Base-by-base conservation (phyloP, 2,329 filamentous ascomycete genomes). In the Neofusicoccum kwambonambiense region DNA sequence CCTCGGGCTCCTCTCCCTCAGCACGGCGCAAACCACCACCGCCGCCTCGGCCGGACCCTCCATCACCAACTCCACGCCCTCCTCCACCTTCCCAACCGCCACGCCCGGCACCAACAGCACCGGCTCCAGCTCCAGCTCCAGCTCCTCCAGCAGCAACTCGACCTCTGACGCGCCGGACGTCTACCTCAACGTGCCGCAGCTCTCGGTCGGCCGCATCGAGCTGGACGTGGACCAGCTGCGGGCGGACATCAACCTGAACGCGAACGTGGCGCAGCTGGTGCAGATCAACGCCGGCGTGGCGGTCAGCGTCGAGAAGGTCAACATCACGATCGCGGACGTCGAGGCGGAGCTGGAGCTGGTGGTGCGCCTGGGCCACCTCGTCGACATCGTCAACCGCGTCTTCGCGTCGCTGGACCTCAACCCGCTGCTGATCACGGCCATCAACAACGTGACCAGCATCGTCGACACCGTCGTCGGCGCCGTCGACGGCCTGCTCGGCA, bases 321-420 rank as follows among this genome's bases (percentile, higher is more conserved):
- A 87, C 74, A 82, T 89, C 70, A 87, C 86, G 17, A 88, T 89
- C 65, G 77, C 81, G 12, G 85, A 88, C 68, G 84, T 89, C 5
- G 79, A 84, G 31, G 86, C 84, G 1, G 75, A 88, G 67, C 78
- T 88, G 19, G 85, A 88, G 66, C 79, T 89, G 6, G 80, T 87
- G 62, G 84, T 88, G 44, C 81, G 86, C 19, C 78, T 89, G 8
- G 85, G 85, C 42, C 82, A 88, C 71, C 77, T 88, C 17, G 86
- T 87, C 35, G 79, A 84, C 64, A 87, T 88, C 57, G 86, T 89
- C 61, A 86, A 87, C 73, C 81, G 86, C 31, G 86, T 86, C 1
- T 83, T 88, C 62, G 76, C 83, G 34, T 84, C 83, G 3, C 76
- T 88, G 34, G 86, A 88, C 68, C 77, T 88, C 17, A 88, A 88